Evolutionary conservation across 1,139 yeast genomes (phyloP), one percentile per base, ranked within the genome.

Genomic region (Nakaseomyces uthaithaninus): DNA sequence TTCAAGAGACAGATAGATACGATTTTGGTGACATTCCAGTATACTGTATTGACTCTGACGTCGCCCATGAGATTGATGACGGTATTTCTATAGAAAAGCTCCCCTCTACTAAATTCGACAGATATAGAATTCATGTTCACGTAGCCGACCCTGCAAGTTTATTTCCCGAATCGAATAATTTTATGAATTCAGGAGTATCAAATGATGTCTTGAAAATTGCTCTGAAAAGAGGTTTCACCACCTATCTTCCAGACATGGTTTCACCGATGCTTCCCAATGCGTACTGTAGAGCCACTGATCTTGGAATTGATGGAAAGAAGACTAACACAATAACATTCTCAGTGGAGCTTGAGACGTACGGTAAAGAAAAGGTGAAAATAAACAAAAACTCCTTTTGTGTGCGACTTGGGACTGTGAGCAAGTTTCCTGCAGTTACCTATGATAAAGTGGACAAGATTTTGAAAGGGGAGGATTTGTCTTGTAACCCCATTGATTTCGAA

Each of bases 31-130:
- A 68, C 10, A 61, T 71, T 27, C 74, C 80, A 0, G 78, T 89
- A 0, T 91, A 79, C 57, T 87, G 97, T 62, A 87, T 91, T 44
- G 98, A 91, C 62, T 72, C 81, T 2, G 75, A 69, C 10, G 71
- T 71, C 33, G 95, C 97, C 0, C 81, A 82, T 51, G 98, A 91
- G 60, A 83, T 91, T 46, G 98, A 91, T 60, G 98, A 91, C 60
- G 98, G 97, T 36, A 70, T 91, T 20, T 77, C 95, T 0, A 64
- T 91, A 15, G 66, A 66, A 28, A 57, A 57, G 22, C 45, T 63
- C 0, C 57, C 53, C 2, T 62, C 60, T 0, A 60, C 61, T 1
- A n/a, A n/a, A n/a, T n/a, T n/a, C n/a, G 53, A 18, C 11, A 15
- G 57, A 3, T 72, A 66, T 51, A 63, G 65, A 2, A 54, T 89